A percentile compares a stretch with the other conserved stretches of the same genome.
Evolutionary conservation across 1,284 basidiomycete genomes (phyloP).

Genomic region (Puccinia brachypodii): DNA sequence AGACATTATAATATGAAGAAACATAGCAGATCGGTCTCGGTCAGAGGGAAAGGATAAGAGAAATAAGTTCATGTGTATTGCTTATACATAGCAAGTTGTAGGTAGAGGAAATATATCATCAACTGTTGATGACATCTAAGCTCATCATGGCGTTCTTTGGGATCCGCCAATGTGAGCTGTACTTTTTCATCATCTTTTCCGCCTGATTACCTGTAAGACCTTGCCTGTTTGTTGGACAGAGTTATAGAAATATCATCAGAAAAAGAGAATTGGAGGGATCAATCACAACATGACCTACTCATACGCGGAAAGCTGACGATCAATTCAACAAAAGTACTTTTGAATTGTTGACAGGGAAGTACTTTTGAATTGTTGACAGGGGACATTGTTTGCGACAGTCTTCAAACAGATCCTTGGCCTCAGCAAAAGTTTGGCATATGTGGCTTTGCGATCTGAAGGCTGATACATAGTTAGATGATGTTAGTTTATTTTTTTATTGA

Average conservation of each 20-base stretch:
- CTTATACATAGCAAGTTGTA: no score
- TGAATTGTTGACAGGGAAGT: no score
- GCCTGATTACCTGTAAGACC: neutral
- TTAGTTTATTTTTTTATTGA: neutral
- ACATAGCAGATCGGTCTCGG: no score
- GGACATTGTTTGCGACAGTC: neutral
- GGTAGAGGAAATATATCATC: no score
- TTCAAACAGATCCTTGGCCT: conserved; percentile 11
- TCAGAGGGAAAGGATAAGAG: no score
- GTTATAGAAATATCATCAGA: no score
- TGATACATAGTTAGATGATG: neutral
- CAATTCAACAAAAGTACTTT: conserved; percentile 18
- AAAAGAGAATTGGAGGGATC: no score
- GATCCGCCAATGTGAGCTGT: neutral
- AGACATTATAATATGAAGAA: no score
- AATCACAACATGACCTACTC: conserved; percentile 10
- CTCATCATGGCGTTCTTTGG: neutral
- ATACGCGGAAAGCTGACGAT: conserved; percentile 12
- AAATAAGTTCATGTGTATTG: no score
- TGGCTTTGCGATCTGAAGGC: neutral
- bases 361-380: neutral
- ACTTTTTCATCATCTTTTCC: neutral
- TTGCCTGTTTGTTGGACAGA: no score
- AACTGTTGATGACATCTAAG: conserved; percentile 7
- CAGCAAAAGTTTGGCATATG: neutral